A percentile compares a stretch with the other conserved stretches of the same genome.
Conservation (phyloP, 495 filamentous ascomycete genomes). For the Rhypophila decipiens region DNA sequence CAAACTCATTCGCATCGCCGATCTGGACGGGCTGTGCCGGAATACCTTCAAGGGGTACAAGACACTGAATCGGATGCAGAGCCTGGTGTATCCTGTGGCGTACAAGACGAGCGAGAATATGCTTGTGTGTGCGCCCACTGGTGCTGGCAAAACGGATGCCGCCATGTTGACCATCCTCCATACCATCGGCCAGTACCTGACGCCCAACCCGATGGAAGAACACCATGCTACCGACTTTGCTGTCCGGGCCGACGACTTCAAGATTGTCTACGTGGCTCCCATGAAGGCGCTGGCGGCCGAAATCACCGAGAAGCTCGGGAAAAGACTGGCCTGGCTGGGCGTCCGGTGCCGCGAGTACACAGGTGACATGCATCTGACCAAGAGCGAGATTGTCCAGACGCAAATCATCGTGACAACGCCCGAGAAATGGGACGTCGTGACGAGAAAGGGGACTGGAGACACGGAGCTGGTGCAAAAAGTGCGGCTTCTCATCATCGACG, state of each 20-base stretch:
- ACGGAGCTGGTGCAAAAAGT: constrained; percentile 98
- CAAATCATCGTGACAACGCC: constrained; percentile 99
- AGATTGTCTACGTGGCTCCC: constrained; percentile 95
- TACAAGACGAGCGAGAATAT: constrained; percentile 97
- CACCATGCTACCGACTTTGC: constrained; percentile 67
- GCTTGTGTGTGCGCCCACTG: constrained; percentile 96
- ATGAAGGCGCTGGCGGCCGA: constrained; percentile 98
- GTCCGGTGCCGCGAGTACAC: constrained; percentile 87
- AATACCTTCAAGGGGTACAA: constrained; percentile 95
- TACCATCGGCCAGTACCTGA: constrained; percentile 75
- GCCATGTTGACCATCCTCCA: constrained; percentile 95
- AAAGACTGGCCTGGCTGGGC: constrained; percentile 86
- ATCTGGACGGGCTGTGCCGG: constrained; percentile 83
- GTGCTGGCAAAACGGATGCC: constrained; percentile 96
- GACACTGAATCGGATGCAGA: constrained; percentile 94
- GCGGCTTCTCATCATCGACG: constrained; percentile 91
- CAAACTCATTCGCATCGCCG: constrained; percentile 68
- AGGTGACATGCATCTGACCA: constrained; percentile 97
- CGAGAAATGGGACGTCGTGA: constrained; percentile 99
- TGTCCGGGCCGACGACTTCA: constrained; percentile 82
- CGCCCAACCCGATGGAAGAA: constrained; percentile 70
- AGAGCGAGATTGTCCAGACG: constrained; percentile 88
- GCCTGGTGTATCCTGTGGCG: constrained; percentile 87
- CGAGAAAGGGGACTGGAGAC: constrained; percentile 91
- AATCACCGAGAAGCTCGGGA: constrained; percentile 91